Base-by-base conservation (phyloP, 1,139 yeast species). In the Debaryomycetaceae sp. region DNA sequence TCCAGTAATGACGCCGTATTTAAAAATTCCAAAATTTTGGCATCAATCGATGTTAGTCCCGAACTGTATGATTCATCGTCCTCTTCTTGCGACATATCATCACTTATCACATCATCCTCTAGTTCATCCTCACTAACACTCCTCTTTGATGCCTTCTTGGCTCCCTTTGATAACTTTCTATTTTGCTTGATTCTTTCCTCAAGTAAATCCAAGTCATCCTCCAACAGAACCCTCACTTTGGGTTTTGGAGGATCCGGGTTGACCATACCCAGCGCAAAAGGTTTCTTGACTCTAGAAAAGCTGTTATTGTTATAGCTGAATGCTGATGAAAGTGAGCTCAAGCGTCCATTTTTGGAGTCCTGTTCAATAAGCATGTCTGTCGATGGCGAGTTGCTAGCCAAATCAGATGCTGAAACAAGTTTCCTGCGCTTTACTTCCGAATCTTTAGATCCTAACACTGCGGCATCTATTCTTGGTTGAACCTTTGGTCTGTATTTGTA, bases 1-100 rank as follows among this genome's bases (percentile, higher is more conserved):
- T 91, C 97, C 46, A 83, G 81, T 2, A 72, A 72, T 9, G 87
- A 78, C 0, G 96, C 93, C 27, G 80, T 79, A 61, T 93, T 93
- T 54, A 93, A 72, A 56, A 93, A 90, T 42, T 83, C 80, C 45
- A 91, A 68, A 30, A 90, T 81, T 47, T 88, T 82, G 13, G 71
- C 70, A 55, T 87, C 95, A 49, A 73, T 73, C 4, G 72, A 57
- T 0, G 79, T 73, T 46, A 87, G 75, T 30, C 80, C 80, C 5
- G 55, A 56, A 49, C 51, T 60, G 34, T 53, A 59, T 45, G 45
- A 66, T 47, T 58, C 69, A 43, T 65, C 77, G 40, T 68, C 77
- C 48, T 65, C 75, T 41, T 64, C 73, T 27, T 62, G 70, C 5
- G 71, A 65, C 70, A 69, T 58, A 23, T 65, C 73, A 49, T 72